Evolutionary conservation across 495 filamentous ascomycete species (phyloP), one percentile per base, ranked within the genome.

Genomic region (Chaetomium tenue): DNA sequence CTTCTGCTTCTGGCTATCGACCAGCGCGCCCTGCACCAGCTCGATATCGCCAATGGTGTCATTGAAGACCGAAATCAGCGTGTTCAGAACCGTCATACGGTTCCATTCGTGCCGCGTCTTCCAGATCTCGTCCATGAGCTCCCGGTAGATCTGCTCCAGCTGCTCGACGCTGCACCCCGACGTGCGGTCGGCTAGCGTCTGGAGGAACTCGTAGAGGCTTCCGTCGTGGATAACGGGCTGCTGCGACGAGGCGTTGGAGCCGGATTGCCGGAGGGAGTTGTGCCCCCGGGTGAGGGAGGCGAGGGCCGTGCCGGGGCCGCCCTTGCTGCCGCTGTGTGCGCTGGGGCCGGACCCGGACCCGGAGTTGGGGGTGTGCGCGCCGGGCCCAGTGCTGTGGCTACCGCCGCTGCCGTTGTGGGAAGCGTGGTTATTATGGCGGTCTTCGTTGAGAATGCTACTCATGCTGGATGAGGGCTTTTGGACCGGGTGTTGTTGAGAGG

Each of bases 81-180:
- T 75, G 30, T 72, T 72, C 25, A 88, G 81, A 13, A 98, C 91
- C 58, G 76, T 77, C 69, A 84, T 88, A 20, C 94, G 84, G 75
- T 98, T 91, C 83, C 88, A 93, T 68, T 95, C 87, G 59, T 84
- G 82, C 47, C 91, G 84, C 61, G 79, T 82, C 63, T 81, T 83
- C 94, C 94, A 98, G 16, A 98, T 79, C 48, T 85, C 84, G 64
- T 92, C 88, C 93, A 97, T 97, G 70, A 97, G 76, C 61, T 85
- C 86, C n/a, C 92, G 87, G 72, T 91, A 91, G 72, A 96, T 86
- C 74, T 97, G 93, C 78, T 98, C 93, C 33, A 98, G 81, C 73
- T 98, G 95, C 76, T 98, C 94, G 46, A 98, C 87, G 2, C 86
- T 89, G 76, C 87, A 92, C 0, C 92, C 92, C 48, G 88, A 88